Conservation (phyloP, 2,329 filamentous ascomycete species). For the Cercospora nicotianae region DNA sequence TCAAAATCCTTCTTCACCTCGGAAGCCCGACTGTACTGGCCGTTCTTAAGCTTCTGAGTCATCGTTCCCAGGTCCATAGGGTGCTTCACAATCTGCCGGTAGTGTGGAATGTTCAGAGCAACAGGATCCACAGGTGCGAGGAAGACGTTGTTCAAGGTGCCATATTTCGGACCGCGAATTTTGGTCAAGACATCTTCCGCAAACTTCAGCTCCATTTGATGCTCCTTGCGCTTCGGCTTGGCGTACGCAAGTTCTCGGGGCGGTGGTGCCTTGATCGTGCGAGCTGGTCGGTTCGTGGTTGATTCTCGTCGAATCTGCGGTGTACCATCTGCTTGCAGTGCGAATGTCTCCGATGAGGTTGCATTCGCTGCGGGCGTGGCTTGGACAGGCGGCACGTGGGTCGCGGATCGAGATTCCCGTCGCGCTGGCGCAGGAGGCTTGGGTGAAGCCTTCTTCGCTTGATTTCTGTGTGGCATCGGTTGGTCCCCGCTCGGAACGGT, state of each 20-base stretch:
- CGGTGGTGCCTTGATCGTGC: conserved; percentile 88
- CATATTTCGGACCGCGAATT: conserved; percentile 72
- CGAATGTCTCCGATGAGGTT: conserved; percentile 61
- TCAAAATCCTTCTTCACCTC: conserved; percentile 83
- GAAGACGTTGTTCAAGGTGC: conserved; percentile 70
- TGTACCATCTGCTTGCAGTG: conserved; percentile 72
- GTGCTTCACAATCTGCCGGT: conserved; percentile 91
- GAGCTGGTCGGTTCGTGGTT: conserved; percentile 80
- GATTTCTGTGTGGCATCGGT: conserved; percentile 58
- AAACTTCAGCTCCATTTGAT: conserved; percentile 84
- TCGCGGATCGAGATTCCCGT: conserved; percentile 35
- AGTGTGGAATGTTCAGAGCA: conserved; percentile 87
- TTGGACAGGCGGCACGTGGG: conserved; percentile 36
- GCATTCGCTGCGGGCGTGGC: conserved; percentile 44
- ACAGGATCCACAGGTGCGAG: conserved; percentile 86
- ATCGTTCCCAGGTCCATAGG: conserved; percentile 95
- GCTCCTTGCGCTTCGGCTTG: conserved; percentile 87
- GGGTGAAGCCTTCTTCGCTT: conserved; percentile 35
- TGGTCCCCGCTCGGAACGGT: conserved; percentile 59
- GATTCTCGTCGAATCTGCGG: conserved; percentile 85
- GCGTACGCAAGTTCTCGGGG: conserved; percentile 88
- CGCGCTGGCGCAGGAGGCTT: conserved; percentile 32
- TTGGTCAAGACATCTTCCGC: conserved; percentile 80
- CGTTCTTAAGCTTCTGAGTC: conserved; percentile 69
- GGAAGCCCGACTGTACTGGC: conserved; percentile 77